phyloP scores from a whole-genome alignment of 148 eudicot species.

The Rhododendron simsii region DNA sequence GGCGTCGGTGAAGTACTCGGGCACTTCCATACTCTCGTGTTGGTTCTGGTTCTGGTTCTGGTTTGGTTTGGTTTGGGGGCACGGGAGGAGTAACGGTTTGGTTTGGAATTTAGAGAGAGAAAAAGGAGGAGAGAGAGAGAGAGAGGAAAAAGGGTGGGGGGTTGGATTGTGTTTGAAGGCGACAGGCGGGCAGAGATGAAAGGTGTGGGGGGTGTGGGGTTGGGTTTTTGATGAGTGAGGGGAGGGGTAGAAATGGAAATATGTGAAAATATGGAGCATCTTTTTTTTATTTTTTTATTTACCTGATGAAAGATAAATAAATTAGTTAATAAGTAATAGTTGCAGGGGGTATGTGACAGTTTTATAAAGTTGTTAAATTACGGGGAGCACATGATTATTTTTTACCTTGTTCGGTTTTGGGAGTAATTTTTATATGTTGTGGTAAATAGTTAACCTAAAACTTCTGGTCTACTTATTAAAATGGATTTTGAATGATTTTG shows the following conservation, averaged over 20 bases:
- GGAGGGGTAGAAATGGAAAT: slow-evolving; percentile 33
- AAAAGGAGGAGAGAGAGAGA: neutral
- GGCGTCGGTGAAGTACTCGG: slow-evolving; percentile 37
- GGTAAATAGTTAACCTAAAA: neutral
- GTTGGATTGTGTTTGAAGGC: slow-evolving; percentile 27
- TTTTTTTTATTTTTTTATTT: neutral
- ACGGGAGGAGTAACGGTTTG: slow-evolving; percentile 10
- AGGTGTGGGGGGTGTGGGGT: slow-evolving; percentile 16
- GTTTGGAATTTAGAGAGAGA: slow-evolving; percentile 10
- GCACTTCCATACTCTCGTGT: slow-evolving; percentile 33
- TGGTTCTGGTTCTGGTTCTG: neutral
- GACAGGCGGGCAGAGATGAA: slow-evolving; percentile 19
- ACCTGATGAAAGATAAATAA: neutral
- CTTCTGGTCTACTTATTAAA: neutral
- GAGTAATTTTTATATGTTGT: neutral
- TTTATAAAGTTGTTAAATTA: slow-evolving; percentile 14
- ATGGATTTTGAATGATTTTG: no score
- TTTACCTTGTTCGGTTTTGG: neutral
- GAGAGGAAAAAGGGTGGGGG: neutral
- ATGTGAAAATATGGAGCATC: slow-evolving; percentile 2
- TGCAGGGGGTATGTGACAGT: slow-evolving; percentile 23
- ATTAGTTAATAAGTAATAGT: neutral
- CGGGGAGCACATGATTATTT: neutral
- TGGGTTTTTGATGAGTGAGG: slow-evolving; percentile 40
- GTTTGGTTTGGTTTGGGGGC: neutral